Conservation (phyloP, 306 rosid genomes). For the Ceratonia siliqua region DNA sequence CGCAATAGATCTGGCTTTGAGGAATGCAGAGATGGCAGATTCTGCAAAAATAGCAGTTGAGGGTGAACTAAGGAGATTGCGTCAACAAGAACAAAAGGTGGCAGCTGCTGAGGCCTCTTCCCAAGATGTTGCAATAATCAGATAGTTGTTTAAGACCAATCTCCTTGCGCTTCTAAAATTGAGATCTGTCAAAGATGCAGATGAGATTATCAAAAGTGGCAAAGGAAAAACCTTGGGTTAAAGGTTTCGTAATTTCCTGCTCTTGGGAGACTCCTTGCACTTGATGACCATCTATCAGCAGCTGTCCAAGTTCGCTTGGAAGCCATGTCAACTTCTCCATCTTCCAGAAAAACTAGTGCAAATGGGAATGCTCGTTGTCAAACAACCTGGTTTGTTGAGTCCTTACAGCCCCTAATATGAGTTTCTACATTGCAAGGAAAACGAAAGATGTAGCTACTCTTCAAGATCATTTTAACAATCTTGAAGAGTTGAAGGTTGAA, state of each 20-base stretch:
- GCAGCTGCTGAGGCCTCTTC: constrained; percentile 29
- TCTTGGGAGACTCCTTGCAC: constrained; percentile 29
- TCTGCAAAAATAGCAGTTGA: constrained; percentile 65
- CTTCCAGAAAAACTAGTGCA: constrained; percentile 9
- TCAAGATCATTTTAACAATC: not conserved
- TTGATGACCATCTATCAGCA: constrained; percentile 19
- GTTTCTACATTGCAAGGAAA: constrained; percentile 24
- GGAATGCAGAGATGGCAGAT: constrained; percentile 65
- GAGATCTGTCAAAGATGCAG: constrained; percentile 7
- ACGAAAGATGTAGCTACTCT: constrained; percentile 13
- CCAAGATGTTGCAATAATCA: not conserved
- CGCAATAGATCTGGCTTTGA: constrained; percentile 69
- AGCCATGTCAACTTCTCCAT: constrained; percentile 14
- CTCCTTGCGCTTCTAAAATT: constrained; percentile 25
- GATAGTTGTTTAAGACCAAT: constrained; percentile 25
- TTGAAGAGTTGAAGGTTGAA: constrained; percentile 10
- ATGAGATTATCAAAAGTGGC: not conserved
- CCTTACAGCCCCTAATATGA: constrained; percentile 21
- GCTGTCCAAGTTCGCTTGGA: constrained; percentile 25
- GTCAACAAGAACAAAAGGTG: constrained; percentile 43
- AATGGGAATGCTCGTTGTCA: constrained; percentile 21
- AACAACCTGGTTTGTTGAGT: constrained; percentile 18
- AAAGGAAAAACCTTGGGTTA: constrained; percentile 20
- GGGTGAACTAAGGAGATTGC: constrained; percentile 55
- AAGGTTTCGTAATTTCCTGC: constrained; percentile 14